phyloP scores from a whole-genome alignment of 2,329 filamentous ascomycete genomes.

The Aspergillus bombycis region DNA sequence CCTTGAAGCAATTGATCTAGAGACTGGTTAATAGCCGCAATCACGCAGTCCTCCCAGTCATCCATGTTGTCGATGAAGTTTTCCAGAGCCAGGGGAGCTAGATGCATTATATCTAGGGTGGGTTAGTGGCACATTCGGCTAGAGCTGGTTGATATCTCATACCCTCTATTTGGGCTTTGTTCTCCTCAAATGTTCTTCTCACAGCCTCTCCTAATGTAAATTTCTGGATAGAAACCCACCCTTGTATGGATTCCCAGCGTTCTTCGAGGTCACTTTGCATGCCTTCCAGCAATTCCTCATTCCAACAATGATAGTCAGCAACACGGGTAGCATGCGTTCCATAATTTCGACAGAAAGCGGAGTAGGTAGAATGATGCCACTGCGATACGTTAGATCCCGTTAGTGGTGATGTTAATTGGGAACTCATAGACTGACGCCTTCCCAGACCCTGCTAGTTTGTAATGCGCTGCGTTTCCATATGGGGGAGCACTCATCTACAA shows the following conservation, averaged over 20 bases:
- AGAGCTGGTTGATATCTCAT: not conserved
- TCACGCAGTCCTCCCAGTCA: conserved; percentile 6
- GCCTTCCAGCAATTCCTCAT: conserved; percentile 18
- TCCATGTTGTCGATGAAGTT: conserved; percentile 5
- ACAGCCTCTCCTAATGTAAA: not conserved
- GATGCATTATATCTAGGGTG: not conserved
- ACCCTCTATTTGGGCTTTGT: not conserved
- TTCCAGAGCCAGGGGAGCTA: conserved; percentile 2
- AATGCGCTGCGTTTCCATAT: conserved; percentile 14
- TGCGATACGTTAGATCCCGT: not conserved
- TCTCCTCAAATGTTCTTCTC: not conserved
- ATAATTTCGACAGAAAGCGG: conserved; percentile 21
- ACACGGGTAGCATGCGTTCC: conserved; percentile 12
- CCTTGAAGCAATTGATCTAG: not conserved
- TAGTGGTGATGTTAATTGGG: not conserved
- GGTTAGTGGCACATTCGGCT: not conserved
- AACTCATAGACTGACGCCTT: conserved; percentile 10
- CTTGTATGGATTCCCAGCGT: not conserved
- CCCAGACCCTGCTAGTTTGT: conserved; percentile 14
- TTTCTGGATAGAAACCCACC: not conserved
- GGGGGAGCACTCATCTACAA: not conserved
- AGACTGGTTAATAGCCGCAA: not conserved
- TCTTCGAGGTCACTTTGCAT: not conserved
- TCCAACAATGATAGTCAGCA: conserved; percentile 16
- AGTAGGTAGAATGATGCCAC: conserved; percentile 17